phyloP scores from a whole-genome alignment of 352 stramenopile genomes.

The Blastocystis sp. region DNA sequence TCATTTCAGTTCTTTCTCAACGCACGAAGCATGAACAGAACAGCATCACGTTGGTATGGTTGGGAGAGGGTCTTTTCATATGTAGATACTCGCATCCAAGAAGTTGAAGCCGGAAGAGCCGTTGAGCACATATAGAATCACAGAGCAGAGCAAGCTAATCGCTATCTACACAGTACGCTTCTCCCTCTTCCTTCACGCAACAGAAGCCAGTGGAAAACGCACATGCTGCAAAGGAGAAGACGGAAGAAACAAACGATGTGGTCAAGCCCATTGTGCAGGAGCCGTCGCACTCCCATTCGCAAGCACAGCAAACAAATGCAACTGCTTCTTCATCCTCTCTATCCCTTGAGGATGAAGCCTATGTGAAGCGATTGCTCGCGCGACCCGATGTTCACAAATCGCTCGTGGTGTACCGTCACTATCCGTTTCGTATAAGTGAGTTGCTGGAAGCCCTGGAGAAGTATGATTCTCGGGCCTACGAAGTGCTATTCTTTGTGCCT shows the following conservation, averaged over 20 bases:
- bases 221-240: neutral
- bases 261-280: neutral
- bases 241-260: neutral
- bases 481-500: neutral
- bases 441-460: neutral
- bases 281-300: neutral
- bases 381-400: neutral
- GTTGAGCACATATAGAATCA: neutral
- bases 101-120: constrained; percentile 36
- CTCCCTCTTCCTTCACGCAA: too few relatives aligned
- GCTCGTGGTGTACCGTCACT: neutral
- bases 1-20: neutral
- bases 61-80: neutral
- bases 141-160: constrained; percentile 20
- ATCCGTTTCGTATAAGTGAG: neutral
- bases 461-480: neutral
- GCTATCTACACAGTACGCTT: neutral
- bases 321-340: neutral
- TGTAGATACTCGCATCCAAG: constrained; percentile 1
- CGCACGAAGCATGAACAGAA: neutral
- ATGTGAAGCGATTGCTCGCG: neutral
- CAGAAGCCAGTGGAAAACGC: neutral
- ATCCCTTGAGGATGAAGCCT: neutral
- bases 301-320: neutral
- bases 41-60: constrained; percentile 34